phyloP scores from a whole-genome alignment of 257 asterid genomes.

The Eucommia ulmoides region DNA sequence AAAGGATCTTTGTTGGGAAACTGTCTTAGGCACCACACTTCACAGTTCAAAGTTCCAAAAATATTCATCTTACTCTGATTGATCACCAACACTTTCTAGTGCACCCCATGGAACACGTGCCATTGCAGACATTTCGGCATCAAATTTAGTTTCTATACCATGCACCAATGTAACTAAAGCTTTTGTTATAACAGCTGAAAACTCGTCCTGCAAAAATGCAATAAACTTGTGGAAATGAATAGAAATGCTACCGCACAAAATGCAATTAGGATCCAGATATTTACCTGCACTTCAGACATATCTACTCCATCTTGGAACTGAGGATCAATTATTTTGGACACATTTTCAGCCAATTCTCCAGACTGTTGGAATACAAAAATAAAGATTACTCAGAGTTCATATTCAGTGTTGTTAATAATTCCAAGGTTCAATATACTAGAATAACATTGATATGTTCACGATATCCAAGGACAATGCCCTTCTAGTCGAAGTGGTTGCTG shows the following conservation, averaged over 20 bases:
- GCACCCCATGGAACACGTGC: slow-evolving; percentile 97
- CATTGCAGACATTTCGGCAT: slow-evolving; percentile 94
- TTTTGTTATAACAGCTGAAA: slow-evolving; percentile 91
- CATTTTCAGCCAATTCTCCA: slow-evolving; percentile 96
- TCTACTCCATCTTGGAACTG: slow-evolving; percentile 70
- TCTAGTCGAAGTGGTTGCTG: too few relatives aligned
- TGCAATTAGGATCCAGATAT: neutral
- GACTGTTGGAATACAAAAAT: too few relatives aligned
- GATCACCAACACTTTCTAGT: slow-evolving; percentile 99
- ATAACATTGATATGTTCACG: too few relatives aligned
- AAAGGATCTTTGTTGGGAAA: slow-evolving; percentile 14
- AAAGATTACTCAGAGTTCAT: too few relatives aligned
- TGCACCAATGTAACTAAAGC: slow-evolving; percentile 82
- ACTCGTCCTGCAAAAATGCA: slow-evolving; percentile 69
- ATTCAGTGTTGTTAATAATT: too few relatives aligned
- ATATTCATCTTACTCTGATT: slow-evolving; percentile 67
- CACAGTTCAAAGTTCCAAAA: neutral
- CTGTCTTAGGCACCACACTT: neutral
- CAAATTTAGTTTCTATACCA: slow-evolving; percentile 94
- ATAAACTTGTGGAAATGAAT: neutral
- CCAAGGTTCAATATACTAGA: too few relatives aligned
- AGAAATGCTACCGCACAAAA: neutral
- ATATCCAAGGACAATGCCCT: too few relatives aligned
- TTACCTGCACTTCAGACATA: slow-evolving; percentile 97
- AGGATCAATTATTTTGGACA: slow-evolving; percentile 72